Base-by-base conservation (phyloP, 768 basidiomycete genomes). In the Hypholoma sublateritium region DNA sequence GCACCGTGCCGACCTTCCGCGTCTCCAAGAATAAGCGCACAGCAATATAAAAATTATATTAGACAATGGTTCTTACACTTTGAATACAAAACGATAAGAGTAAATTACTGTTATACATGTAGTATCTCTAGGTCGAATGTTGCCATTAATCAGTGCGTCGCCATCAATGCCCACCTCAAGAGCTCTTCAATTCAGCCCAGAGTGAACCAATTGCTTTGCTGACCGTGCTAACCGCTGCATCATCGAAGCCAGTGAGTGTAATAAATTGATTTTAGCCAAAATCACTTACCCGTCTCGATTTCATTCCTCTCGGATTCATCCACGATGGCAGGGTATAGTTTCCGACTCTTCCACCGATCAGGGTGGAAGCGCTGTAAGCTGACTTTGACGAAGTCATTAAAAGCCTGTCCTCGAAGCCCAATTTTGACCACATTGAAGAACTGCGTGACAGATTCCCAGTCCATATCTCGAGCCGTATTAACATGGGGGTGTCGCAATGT, bases 301-400 rank as follows among this genome's bases (percentile, higher is more conserved):
- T 78, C 84, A 37, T 74, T 76, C 59, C 83, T 78, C 64, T 84
- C 80, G 45, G 77, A 71, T 47, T 85, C 84, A 57, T 89, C 85
- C 21, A 67, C 62, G 46, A 89, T 78, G 46, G 81, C 81, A 56
- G 75, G 74, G 65, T 89, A 75, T 35, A 92, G 71, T 25, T 82
- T 82, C 41, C 87, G 77, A 28, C 87, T 84, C 42, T 84, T 76
- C 91, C 89, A 94, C 58, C 88, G 74, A 69, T 93, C 91, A 1
- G 89, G 88, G 62, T 92, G 92, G 68, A 91, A 93, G 50, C 89
- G 73, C 39, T 83, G 78, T 63, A 91, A 82, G 62, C 86, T 87
- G 64, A 83, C 84, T 71, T 89, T 82, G 3, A 93, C 77, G 54
- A 92, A 79, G 1, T 67, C 68, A 64, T 80, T 84, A 70, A 82